phyloP scores from a whole-genome alignment of 75 land plant genomes.

The Ceratopteris richardii region DNA sequence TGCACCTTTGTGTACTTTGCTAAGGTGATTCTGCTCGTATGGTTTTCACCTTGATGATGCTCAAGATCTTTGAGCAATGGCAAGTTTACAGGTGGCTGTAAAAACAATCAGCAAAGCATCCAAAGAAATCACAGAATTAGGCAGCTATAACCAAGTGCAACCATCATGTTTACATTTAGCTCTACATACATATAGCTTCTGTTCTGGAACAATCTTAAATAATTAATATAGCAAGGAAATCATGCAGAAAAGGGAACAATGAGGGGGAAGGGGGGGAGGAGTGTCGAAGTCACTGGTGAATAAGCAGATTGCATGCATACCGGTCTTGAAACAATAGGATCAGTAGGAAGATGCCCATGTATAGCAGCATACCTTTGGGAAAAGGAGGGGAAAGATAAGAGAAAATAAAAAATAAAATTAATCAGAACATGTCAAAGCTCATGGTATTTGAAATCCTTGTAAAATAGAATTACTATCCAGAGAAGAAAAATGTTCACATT shows the following conservation, averaged over 20 bases:
- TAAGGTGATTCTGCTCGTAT: slow-evolving; percentile 37
- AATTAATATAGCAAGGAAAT: neutral
- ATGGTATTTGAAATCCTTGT: too few relatives aligned
- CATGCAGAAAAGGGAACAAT: slow-evolving; percentile 6
- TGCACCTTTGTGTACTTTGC: slow-evolving; percentile 74
- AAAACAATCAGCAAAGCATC: neutral
- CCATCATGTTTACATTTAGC: too few relatives aligned
- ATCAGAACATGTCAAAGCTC: too few relatives aligned
- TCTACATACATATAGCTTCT: too few relatives aligned
- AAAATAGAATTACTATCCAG: neutral
- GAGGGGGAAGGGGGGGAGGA: neutral
- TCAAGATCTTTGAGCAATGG: slow-evolving; percentile 40
- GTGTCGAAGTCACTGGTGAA: too few relatives aligned
- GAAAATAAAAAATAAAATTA: too few relatives aligned
- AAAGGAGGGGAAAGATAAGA: neutral
- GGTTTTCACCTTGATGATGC: slow-evolving; percentile 10
- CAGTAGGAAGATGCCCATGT: slow-evolving; percentile 33
- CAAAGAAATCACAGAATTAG: neutral
- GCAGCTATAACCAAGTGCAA: too few relatives aligned
- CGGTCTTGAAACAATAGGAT: slow-evolving; percentile 23
- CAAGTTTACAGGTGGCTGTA: slow-evolving; percentile 49
- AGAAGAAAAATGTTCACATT: slow-evolving; percentile 35
- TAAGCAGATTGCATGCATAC: too few relatives aligned
- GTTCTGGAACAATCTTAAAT: too few relatives aligned
- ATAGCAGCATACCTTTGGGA: slow-evolving; percentile 78